A percentile compares a stretch with the other conserved stretches of the same genome.
Evolutionary conservation across 164 flowering plant species (phyloP).

Genomic region (Aristolochia contorta): DNA sequence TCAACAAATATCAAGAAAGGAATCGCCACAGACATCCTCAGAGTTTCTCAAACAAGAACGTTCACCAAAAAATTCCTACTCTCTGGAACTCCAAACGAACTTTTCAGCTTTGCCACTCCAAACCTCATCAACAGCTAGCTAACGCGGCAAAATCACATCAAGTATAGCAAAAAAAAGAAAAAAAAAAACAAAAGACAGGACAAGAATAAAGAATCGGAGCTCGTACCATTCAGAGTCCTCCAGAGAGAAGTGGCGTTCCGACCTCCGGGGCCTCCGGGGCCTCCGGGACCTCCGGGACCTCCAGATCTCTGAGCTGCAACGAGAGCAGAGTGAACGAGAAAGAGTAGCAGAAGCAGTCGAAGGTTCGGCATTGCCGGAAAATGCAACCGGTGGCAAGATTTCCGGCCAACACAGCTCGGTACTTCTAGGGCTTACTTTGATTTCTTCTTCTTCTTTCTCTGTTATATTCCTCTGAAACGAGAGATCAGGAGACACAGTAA

Average conservation of each 20-base stretch:
- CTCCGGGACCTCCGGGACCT: background rate
- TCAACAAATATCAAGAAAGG: background rate
- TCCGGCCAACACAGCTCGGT: no score
- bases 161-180: background rate
- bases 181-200: background rate
- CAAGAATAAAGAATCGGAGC: no score
- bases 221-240: conserved; percentile 1
- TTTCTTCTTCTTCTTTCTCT: no score
- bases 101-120: background rate
- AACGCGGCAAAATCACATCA: no score
- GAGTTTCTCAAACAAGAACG: background rate
- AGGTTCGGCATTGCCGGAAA: background rate
- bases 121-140: background rate
- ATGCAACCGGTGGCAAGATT: background rate
- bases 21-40: background rate
- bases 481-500: no score
- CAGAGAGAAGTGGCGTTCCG: background rate
- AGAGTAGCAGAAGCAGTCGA: background rate
- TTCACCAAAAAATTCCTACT: background rate
- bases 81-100: background rate
- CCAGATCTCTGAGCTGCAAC: conserved; percentile 3
- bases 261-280: background rate
- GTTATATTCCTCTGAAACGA: no score
- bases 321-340: background rate
- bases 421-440: no score